A percentile compares a stretch with the other conserved stretches of the same genome.
These are phyloP conservation scores for Calocybe gangraenosa DNA, from an alignment of 768 basidiomycete genomes.

Conservation along the genomic window DNA sequence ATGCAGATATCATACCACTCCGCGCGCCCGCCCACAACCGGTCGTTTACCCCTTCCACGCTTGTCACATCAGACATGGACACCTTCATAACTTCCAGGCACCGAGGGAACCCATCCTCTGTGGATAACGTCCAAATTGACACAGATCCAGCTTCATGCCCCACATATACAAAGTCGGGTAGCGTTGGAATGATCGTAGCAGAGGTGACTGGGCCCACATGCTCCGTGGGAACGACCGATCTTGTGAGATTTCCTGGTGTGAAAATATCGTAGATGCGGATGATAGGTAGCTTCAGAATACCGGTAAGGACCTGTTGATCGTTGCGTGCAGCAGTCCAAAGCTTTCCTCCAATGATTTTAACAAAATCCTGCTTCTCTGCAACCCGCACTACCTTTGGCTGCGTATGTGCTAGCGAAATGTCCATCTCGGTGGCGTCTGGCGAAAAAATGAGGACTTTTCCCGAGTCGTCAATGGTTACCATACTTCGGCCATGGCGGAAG, in stretches of 20 bases:
- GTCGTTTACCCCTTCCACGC: constrained; percentile 80
- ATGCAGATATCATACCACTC: constrained; percentile 78
- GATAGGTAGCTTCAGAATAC: constrained; percentile 53
- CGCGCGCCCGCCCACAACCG: constrained; percentile 85
- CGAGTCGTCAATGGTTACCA: constrained; percentile 81
- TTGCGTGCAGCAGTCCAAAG: constrained; percentile 78
- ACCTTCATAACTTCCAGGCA: constrained; percentile 81
- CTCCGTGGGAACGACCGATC: constrained; percentile 57
- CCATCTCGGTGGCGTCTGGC: constrained; percentile 37
- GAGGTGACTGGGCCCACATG: constrained; percentile 81
- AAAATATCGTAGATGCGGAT: constrained; percentile 81
- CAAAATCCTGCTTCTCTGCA: constrained; percentile 80
- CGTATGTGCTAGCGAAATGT: constrained; percentile 43
- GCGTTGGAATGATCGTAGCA: constrained; percentile 69
- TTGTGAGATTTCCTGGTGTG: constrained; percentile 49
- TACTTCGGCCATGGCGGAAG: constrained; percentile 61
- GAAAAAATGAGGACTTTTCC: constrained; percentile 81
- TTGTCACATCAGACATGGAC: constrained; percentile 74
- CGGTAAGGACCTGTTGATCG: constrained; percentile 38
- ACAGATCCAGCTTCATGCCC: constrained; percentile 92
- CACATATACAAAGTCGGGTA: constrained; percentile 67
- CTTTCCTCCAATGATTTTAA: constrained; percentile 64
- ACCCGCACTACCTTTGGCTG: constrained; percentile 61
- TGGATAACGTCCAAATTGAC: constrained; percentile 69
- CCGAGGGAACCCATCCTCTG: constrained; percentile 50